Base-by-base conservation (phyloP, 345 rosid genomes). In the Salix udensis region DNA sequence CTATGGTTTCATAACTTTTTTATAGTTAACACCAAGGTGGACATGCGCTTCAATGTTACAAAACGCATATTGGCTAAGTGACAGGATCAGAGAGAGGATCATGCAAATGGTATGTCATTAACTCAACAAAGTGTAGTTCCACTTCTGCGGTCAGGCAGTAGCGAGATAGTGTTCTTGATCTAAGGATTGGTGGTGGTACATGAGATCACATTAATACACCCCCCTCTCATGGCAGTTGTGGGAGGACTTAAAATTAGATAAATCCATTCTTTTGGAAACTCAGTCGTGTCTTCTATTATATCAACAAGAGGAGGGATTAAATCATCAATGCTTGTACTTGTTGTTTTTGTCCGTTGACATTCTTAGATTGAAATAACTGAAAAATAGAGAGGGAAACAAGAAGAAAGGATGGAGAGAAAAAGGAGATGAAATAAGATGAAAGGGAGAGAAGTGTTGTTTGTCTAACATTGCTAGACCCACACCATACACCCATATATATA, bases 21-120 rank as follows among this genome's bases (percentile, higher is more conserved):
- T 76, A 19, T 89, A 96, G 98, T 96, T 87, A 96, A 94, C 82
- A 94, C 99, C 70, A 96, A 96, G 89, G 99, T 96, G 83, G 98
- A 93, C 82, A 92, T 91, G 97, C 97, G 98, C 26, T 94, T 94
- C 93, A 94, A 91, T 82, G 88, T 92, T 34, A 84, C n/a, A 87
- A 58, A 85, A 84, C 28, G 97, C 99, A 0, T 80, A 88, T 72
- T 94, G 96, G 96, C 80, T 91, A 52, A 91, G 91, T 85, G 98
- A 91, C 64, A 86, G 93, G 81, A 85, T 90, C 83, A 85, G 83
- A 70, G 90, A 94, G 66, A 88, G 88, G 83, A 96, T 94, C 75
- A 68, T 91, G 85, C 98, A 78, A 73, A 84, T 81, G 99, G 99
- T 96, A 80, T 94, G 37, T 66, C 40, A 18, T 34, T 4, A 65